Base-by-base conservation (phyloP, 805 yeast species). In the Komagataella populi region DNA sequence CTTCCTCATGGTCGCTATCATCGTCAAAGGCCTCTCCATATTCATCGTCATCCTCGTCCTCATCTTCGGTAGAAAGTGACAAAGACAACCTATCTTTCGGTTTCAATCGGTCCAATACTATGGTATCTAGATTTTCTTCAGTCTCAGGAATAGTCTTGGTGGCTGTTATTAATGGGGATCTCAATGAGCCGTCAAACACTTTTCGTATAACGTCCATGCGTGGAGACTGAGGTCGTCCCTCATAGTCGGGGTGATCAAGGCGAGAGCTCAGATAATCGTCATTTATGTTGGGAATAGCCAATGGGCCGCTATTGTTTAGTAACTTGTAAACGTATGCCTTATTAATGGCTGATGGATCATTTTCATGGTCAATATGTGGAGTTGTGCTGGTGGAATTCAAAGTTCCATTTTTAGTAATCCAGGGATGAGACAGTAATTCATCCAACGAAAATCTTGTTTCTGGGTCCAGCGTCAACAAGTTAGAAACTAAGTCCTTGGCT, bases 381-480 rank as follows among this genome's bases (percentile, higher is more conserved):
- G 39, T 50, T 50, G 8, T 36, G 12, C 16, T 48, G 24, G 24
- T 44, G 44, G 39, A 30, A 30, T 12, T 30, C 39, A 30, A 30
- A 30, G 39, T 30, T 12, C 39, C 39, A 30, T 30, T 66, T 39
- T 56, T 53, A n/a, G 55, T 54, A 50, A 68, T 52, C 95, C 95
- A 86, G 10, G 89, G 88, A 63, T 86, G 90, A 16, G 70, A 63
- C 57, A 84, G 69, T 24, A 86, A 70, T 54, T 85, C 82, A 48
- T 81, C 82, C 47, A 84, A 75, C 2, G 85, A 77, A 56, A 82
- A 84, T 58, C 95, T 71, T 50, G 73, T 74, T 10, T 70, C 70
- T 1, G 93, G 90, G 62, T 86, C 80, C 14, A 83, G 84, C 23
- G 83, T 81, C 55, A 86, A 69, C 63, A 86, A 71, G 58, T 77